Evolutionary conservation across 2,329 filamentous ascomycete species (phyloP).

Genomic region (Arachnopeziza araneosa): DNA sequence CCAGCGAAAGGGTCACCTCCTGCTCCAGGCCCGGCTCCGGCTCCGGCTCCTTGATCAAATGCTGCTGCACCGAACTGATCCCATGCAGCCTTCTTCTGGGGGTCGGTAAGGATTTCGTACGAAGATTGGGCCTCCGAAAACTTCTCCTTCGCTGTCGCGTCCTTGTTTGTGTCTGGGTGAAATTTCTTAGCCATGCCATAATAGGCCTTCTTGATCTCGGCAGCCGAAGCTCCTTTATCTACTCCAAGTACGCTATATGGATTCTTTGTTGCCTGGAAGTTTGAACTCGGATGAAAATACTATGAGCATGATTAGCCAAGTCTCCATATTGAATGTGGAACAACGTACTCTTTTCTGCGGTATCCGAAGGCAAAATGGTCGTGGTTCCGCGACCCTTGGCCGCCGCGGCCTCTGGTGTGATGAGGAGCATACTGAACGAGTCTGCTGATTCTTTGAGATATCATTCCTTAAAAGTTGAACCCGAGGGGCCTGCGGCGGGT

Average conservation of each 20-base stretch:
- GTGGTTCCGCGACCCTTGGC: slow-evolving; percentile 1
- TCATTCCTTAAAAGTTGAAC: slow-evolving; percentile 16
- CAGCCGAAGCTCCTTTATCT: slow-evolving; percentile 68
- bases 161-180: slow-evolving; percentile 97
- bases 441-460: slow-evolving; percentile 15
- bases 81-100: slow-evolving; percentile 87
- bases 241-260: slow-evolving; percentile 88
- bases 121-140: slow-evolving; percentile 90
- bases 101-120: slow-evolving; percentile 89
- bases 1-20: slow-evolving; percentile 40
- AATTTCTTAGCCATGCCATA: slow-evolving; percentile 97
- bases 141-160: slow-evolving; percentile 85
- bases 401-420: slow-evolving; percentile 4
- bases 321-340: neutral
- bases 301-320: slow-evolving; percentile 10
- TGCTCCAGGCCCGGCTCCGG: slow-evolving; percentile 46
- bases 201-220: slow-evolving; percentile 97
- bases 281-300: slow-evolving; percentile 29
- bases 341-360: slow-evolving; percentile 23
- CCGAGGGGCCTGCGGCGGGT: slow-evolving; percentile 22
- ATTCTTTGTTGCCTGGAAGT: slow-evolving; percentile 48
- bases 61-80: slow-evolving; percentile 86
- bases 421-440: slow-evolving; percentile 16
- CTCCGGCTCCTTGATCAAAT: slow-evolving; percentile 67
- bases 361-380: neutral